Conservation (phyloP, 495 filamentous ascomycete genomes). For the Annulohypoxylon moriforme region DNA sequence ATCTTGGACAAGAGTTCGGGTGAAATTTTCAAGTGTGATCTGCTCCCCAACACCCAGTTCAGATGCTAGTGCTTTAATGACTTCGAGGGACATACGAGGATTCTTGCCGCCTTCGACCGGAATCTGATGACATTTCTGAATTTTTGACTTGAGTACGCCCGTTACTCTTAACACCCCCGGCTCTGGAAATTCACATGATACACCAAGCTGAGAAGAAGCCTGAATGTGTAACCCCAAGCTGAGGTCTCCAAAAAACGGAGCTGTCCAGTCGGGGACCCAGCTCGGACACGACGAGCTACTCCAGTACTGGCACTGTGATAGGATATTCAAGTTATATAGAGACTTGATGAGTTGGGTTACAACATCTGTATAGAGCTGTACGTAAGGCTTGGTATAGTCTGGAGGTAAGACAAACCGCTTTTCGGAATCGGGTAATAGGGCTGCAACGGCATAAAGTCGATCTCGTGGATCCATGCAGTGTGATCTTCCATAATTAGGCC, state of each 20-base stretch:
- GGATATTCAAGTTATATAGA: background rate
- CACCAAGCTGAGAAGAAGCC: background rate
- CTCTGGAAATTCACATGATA: slow-evolving; percentile 9
- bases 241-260: background rate
- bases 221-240: background rate
- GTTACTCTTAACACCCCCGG: slow-evolving; percentile 17
- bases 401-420: slow-evolving; percentile 3
- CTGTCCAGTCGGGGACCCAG: slow-evolving; percentile 26
- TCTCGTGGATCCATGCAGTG: slow-evolving; percentile 22
- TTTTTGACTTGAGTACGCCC: background rate
- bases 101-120: background rate
- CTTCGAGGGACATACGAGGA: background rate
- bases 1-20: background rate
- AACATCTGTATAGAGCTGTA: slow-evolving; percentile 10
- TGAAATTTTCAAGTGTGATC: background rate
- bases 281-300: slow-evolving; percentile 9
- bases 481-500: background rate
- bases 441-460: slow-evolving; percentile 21
- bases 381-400: slow-evolving; percentile 20
- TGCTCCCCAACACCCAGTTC: background rate
- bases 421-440: slow-evolving; percentile 1
- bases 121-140: background rate
- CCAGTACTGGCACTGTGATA: background rate
- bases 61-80: background rate
- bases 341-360: background rate